These are phyloP conservation scores for Fonsecaea multimorphosa DNA, from an alignment of 2,329 filamentous ascomycete species.

Conservation along the genomic window DNA sequence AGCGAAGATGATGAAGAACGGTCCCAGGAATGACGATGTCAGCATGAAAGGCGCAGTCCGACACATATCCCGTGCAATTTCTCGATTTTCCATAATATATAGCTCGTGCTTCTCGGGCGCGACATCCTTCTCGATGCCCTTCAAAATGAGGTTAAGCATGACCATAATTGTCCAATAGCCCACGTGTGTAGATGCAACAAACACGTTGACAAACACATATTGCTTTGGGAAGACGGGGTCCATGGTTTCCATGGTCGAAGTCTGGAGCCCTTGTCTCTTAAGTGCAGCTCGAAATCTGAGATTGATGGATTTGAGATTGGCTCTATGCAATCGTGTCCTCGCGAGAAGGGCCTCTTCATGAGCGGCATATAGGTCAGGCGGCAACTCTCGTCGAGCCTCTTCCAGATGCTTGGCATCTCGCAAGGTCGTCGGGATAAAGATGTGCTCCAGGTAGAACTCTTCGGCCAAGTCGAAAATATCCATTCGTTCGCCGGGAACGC, in stretches of 20 bases:
- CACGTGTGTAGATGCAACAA: slow-evolving; percentile 32
- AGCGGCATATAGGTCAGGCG: slow-evolving; percentile 11
- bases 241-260: slow-evolving; percentile 15
- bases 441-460: slow-evolving; percentile 36
- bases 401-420: slow-evolving; percentile 17
- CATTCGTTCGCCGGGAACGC: slow-evolving; percentile 22
- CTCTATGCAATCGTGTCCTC: slow-evolving; percentile 27
- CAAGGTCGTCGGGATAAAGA: slow-evolving; percentile 30
- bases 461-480: slow-evolving; percentile 38
- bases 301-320: slow-evolving; percentile 35
- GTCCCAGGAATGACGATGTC: slow-evolving; percentile 39
- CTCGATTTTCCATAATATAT: slow-evolving; percentile 36
- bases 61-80: slow-evolving; percentile 37
- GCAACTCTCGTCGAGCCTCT: slow-evolving; percentile 9
- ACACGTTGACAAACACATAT: slow-evolving; percentile 38
- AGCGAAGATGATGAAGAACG: slow-evolving; percentile 39
- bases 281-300: slow-evolving; percentile 31
- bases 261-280: slow-evolving; percentile 27
- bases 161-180: slow-evolving; percentile 39
- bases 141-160: slow-evolving; percentile 35
- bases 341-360: slow-evolving; percentile 20
- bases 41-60: slow-evolving; percentile 36
- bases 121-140: slow-evolving; percentile 27
- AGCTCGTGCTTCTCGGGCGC: slow-evolving; percentile 32
- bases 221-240: slow-evolving; percentile 37